Evolutionary conservation across 495 filamentous ascomycete species (phyloP).

Genomic region (Hyaloscypha finlandica): DNA sequence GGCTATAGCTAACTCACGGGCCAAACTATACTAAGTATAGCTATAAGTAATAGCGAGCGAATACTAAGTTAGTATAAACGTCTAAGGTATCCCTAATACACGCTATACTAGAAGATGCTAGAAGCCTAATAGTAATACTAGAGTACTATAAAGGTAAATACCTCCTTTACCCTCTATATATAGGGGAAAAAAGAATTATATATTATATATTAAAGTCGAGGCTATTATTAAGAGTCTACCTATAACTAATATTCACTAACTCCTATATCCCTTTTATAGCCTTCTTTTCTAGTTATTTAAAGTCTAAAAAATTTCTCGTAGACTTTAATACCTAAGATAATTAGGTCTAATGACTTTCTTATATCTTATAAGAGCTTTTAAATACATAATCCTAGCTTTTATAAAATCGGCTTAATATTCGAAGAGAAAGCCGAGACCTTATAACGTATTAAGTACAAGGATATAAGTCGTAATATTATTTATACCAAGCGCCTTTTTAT

Average conservation of each 20-base stretch:
- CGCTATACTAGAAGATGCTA: conserved; percentile 8
- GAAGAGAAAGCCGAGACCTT: conserved; percentile 9
- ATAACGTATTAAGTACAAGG: conserved; percentile 9
- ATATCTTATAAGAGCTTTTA: conserved; percentile 21
- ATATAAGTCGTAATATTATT: conserved; percentile 34
- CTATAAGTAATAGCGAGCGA: neutral
- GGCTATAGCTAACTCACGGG: conserved; percentile 1
- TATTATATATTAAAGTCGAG: conserved; percentile 15
- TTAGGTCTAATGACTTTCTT: conserved; percentile 21
- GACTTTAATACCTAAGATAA: conserved; percentile 11
- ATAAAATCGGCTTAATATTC: conserved; percentile 16
- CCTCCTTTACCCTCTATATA: conserved; percentile 6
- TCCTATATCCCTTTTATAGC: conserved; percentile 1
- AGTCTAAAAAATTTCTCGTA: conserved; percentile 10
- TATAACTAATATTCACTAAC: conserved; percentile 3
- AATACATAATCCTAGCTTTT: conserved; percentile 22
- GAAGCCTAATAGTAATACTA: conserved; percentile 4
- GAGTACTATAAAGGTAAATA: conserved; percentile 6
- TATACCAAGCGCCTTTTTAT: conserved; percentile 38
- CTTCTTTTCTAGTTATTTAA: conserved; percentile 16
- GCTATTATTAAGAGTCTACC: conserved; percentile 5
- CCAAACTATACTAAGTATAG: neutral
- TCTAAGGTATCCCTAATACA: conserved; percentile 1
- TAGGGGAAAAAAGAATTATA: neutral
- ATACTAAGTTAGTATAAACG: neutral